Evolutionary conservation across 495 filamentous ascomycete genomes (phyloP).

Genomic region (Xylaria intraflava): DNA sequence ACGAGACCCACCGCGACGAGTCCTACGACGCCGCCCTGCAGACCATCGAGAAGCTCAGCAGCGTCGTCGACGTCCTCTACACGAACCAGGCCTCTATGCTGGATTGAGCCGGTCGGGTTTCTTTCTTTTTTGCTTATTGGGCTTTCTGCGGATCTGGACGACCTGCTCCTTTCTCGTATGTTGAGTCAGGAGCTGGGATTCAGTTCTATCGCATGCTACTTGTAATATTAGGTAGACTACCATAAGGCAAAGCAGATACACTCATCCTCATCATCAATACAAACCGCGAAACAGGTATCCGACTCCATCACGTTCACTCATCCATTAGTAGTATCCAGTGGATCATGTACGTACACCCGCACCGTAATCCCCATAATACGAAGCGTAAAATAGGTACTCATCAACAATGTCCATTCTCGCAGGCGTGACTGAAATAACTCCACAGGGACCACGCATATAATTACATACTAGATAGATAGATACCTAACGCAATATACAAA

Average conservation of each 20-base stretch:
- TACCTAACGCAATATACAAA: no score
- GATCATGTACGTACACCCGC: no score
- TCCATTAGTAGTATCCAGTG: no score
- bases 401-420: no score
- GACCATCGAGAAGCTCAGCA: slow-evolving; percentile 95
- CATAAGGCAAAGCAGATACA: neutral
- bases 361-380: no score
- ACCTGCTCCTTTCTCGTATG: neutral
- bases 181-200: neutral
- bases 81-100: slow-evolving; percentile 93
- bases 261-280: neutral
- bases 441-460: no score
- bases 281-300: no score
- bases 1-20: slow-evolving; percentile 88
- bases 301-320: no score
- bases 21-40: slow-evolving; percentile 89
- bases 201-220: neutral
- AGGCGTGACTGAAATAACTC: no score
- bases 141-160: slow-evolving; percentile 1
- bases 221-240: slow-evolving; percentile 13
- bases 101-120: slow-evolving; percentile 61
- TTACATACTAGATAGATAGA: no score
- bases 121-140: no score
- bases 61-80: slow-evolving; percentile 94
- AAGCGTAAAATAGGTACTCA: no score